A percentile compares a stretch with the other conserved stretches of the same genome.
Evolutionary conservation across 805 yeast genomes (phyloP).

Genomic region (Candida loeiensis): DNA sequence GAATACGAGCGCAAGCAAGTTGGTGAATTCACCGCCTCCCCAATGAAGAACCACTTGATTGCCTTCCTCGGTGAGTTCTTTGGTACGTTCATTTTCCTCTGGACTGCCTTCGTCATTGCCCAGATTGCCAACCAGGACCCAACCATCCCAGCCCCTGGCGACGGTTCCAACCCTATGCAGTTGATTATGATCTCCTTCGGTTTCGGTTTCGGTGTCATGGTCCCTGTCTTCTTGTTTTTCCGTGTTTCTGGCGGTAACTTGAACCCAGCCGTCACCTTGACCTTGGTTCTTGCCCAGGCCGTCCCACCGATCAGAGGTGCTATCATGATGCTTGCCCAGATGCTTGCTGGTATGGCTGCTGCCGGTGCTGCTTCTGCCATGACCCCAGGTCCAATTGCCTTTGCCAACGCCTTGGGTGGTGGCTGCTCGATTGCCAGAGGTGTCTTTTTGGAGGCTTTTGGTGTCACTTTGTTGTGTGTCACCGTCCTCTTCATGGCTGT

Average conservation of each 20-base stretch:
- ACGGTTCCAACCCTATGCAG: slow-evolving; percentile 62
- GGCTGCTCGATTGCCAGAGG: slow-evolving; percentile 74
- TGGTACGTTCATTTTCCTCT: slow-evolving; percentile 81
- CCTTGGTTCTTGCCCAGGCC: slow-evolving; percentile 69
- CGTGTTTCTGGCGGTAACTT: slow-evolving; percentile 86
- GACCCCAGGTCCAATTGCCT: slow-evolving; percentile 76
- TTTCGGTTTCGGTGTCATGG: slow-evolving; percentile 82
- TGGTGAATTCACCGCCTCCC: slow-evolving; percentile 14
- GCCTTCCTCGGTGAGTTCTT: slow-evolving; percentile 78
- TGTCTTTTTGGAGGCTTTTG: slow-evolving; percentile 77
- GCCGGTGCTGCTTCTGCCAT: slow-evolving; percentile 84
- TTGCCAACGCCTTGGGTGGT: slow-evolving; percentile 69
- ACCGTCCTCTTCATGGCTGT: slow-evolving; percentile 82
- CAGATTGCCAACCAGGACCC: slow-evolving; percentile 71
- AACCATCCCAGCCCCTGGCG: slow-evolving; percentile 24
- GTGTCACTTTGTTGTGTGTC: slow-evolving; percentile 66
- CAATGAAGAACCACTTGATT: slow-evolving; percentile 50
- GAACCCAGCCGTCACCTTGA: slow-evolving; percentile 82
- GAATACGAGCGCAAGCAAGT: slow-evolving; percentile 26
- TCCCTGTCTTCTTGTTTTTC: slow-evolving; percentile 63
- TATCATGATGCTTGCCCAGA: slow-evolving; percentile 62
- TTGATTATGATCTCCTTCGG: slow-evolving; percentile 79
- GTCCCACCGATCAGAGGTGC: slow-evolving; percentile 69
- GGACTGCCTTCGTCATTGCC: slow-evolving; percentile 80
- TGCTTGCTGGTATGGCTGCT: slow-evolving; percentile 87